phyloP scores from a whole-genome alignment of 2,329 filamentous ascomycete genomes.

The Alternaria gaisen region DNA sequence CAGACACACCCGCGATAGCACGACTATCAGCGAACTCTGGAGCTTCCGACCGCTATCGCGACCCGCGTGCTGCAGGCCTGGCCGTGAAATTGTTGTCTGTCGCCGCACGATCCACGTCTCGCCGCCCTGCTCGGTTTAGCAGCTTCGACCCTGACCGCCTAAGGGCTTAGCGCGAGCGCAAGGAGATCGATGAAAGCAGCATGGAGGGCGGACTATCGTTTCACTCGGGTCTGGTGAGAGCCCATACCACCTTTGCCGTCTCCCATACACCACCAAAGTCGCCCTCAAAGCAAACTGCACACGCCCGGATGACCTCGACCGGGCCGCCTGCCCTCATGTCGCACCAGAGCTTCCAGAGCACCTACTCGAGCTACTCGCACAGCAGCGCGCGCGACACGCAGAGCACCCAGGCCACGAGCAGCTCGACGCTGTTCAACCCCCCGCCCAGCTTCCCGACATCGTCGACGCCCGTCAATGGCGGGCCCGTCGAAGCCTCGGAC shows the following conservation, averaged over 20 bases:
- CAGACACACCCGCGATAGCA: slow-evolving; percentile 15
- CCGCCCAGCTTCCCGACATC: slow-evolving; percentile 35
- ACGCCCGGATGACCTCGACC: slow-evolving; percentile 48
- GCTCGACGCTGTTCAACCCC: slow-evolving; percentile 56
- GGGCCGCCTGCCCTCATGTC: slow-evolving; percentile 53
- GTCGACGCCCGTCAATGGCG: slow-evolving; percentile 57
- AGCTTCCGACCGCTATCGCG: background rate
- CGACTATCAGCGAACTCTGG: slow-evolving; percentile 1
- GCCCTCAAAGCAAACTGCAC: slow-evolving; percentile 30
- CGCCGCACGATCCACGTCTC: slow-evolving; percentile 7
- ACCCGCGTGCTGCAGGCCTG: slow-evolving; percentile 10
- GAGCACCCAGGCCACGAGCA: slow-evolving; percentile 56
- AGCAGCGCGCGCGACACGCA: slow-evolving; percentile 58
- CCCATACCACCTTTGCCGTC: slow-evolving; percentile 28
- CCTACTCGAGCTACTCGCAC: slow-evolving; percentile 59
- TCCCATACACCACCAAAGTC: slow-evolving; percentile 31
- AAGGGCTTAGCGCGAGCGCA: slow-evolving; percentile 18
- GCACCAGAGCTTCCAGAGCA: slow-evolving; percentile 58
- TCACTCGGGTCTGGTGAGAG: slow-evolving; percentile 29
- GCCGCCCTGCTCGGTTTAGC: slow-evolving; percentile 14
- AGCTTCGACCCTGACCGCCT: slow-evolving; percentile 20
- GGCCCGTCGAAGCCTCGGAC: slow-evolving; percentile 77
- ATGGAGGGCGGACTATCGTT: slow-evolving; percentile 45
- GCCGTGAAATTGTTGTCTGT: slow-evolving; percentile 8
- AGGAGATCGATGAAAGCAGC: slow-evolving; percentile 42